A percentile compares a stretch with the other conserved stretches of the same genome.
phyloP scores from a whole-genome alignment of 179 eudicot species.

The Corrigiola litoralis region DNA sequence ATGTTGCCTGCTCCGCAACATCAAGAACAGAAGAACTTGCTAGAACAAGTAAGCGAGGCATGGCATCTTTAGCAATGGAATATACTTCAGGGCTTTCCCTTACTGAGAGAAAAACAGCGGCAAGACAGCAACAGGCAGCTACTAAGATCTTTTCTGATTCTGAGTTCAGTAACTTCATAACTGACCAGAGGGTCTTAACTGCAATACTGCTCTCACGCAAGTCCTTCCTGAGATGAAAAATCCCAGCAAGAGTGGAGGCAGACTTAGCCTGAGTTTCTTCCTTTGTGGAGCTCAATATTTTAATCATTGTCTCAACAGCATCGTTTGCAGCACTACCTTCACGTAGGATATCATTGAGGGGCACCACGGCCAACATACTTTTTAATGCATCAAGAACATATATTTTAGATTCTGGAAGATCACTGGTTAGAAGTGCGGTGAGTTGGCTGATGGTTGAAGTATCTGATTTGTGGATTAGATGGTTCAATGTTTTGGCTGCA shows the following conservation, averaged over 20 bases:
- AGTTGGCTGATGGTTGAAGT: conserved; percentile 97
- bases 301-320: conserved; percentile 88
- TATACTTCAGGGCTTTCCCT: conserved; percentile 78
- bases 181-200: conserved; percentile 58
- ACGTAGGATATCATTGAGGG: conserved; percentile 69
- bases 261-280: conserved; percentile 96
- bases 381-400: conserved; percentile 87
- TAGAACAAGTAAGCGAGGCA: conserved; percentile 62
- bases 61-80: conserved; percentile 66
- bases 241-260: conserved; percentile 82
- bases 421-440: conserved; percentile 81
- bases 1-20: conserved; percentile 84
- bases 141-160: conserved; percentile 65
- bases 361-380: conserved; percentile 83
- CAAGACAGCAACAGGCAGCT: conserved; percentile 72
- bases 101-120: conserved; percentile 87
- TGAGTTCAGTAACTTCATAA: conserved; percentile 57
- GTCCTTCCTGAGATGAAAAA: conserved; percentile 79
- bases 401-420: conserved; percentile 91
- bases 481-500: conserved; percentile 91
- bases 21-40: conserved; percentile 69
- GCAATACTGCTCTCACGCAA: conserved; percentile 84
- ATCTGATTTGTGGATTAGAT: conserved; percentile 94
- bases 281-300: conserved; percentile 61
- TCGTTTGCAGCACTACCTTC: conserved; percentile 98